Percentiles rank a stretch among this genome's conserved stretches.
phyloP scores from a whole-genome alignment of 306 rosid genomes.

The Cicer cuneatum region DNA sequence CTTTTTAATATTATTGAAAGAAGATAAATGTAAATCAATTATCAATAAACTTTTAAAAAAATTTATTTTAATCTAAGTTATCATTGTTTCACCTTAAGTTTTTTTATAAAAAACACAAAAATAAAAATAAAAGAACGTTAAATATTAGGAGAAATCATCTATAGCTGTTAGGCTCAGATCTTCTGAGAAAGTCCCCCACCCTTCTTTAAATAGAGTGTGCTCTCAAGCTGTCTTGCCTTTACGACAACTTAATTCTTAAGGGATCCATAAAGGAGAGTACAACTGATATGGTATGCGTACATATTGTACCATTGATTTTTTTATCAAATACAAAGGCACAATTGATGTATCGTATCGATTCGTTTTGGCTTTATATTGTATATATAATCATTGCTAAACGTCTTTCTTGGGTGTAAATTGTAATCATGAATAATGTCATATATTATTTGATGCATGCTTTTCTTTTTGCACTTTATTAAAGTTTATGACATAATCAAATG shows the following conservation, averaged over 20 bases:
- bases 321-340: conserved; percentile 37
- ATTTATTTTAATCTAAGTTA: no score
- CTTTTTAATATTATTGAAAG: no score
- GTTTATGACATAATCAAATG: no score
- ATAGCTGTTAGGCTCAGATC: not conserved
- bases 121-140: no score
- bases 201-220: conserved; percentile 49
- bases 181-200: conserved; percentile 42
- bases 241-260: conserved; percentile 54
- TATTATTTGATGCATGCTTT: not conserved
- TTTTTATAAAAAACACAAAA: no score
- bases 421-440: not conserved
- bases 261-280: conserved; percentile 30
- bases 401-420: conserved; percentile 8
- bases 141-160: no score
- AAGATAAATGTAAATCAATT: no score
- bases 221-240: conserved; percentile 65
- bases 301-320: conserved; percentile 24
- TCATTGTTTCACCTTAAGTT: no score
- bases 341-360: conserved; percentile 9
- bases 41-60: no score
- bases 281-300: conserved; percentile 15
- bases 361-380: conserved; percentile 4
- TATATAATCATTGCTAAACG: conserved; percentile 30
- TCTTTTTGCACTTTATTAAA: no score